Evolutionary conservation across 768 basidiomycete genomes (phyloP).

Genomic region (Serendipita sp.): DNA sequence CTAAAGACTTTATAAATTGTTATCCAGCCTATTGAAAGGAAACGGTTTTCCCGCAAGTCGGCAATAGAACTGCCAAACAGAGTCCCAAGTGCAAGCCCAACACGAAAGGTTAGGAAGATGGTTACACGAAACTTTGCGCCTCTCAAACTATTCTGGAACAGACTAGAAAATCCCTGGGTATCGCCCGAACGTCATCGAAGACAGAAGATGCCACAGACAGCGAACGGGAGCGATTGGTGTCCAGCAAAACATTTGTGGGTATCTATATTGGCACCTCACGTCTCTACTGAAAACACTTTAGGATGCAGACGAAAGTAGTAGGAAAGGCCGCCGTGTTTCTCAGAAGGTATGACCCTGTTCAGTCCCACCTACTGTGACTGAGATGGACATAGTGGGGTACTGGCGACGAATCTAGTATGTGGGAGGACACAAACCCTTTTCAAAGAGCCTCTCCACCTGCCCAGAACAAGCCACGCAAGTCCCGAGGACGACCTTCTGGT

Average conservation of each 20-base stretch:
- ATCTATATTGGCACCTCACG: too few relatives aligned
- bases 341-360: not conserved
- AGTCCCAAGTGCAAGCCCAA: slow-evolving; percentile 3
- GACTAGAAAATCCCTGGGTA: not conserved
- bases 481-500: not conserved
- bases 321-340: not conserved
- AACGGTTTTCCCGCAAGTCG: not conserved
- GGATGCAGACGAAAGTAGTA: not conserved
- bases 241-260: not conserved
- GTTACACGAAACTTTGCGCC: not conserved
- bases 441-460: not conserved
- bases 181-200: not conserved
- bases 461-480: not conserved
- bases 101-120: not conserved
- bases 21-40: not conserved
- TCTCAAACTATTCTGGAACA: not conserved
- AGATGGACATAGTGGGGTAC: not conserved
- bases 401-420: slow-evolving; percentile 1
- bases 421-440: slow-evolving; percentile 2
- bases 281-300: not conserved
- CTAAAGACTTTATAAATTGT: not conserved
- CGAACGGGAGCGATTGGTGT: not conserved
- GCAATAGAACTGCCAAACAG: not conserved
- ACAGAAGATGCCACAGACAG: not conserved
- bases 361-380: not conserved